A percentile compares a stretch with the other conserved stretches of the same genome.
Conservation (phyloP, 1,284 basidiomycete species). For the Apiotrichum porosum region DNA sequence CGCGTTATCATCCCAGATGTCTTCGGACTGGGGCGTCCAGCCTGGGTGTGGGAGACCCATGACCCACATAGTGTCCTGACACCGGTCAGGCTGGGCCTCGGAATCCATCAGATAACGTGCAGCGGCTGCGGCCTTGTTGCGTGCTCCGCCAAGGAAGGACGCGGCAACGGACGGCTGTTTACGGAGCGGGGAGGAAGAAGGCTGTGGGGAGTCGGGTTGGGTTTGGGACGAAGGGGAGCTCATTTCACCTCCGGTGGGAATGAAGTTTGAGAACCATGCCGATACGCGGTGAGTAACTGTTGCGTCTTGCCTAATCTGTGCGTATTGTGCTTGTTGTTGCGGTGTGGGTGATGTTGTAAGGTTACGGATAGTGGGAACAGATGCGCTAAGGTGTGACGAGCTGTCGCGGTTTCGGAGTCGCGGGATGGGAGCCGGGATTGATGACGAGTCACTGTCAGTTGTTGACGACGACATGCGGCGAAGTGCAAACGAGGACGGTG, state of each 20-base stretch:
- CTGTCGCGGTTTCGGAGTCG: slow-evolving; percentile 26
- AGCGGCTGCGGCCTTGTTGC: slow-evolving; percentile 46
- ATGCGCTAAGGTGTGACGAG: slow-evolving; percentile 26
- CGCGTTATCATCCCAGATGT: not conserved
- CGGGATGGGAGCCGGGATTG: slow-evolving; percentile 5
- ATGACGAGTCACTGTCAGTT: not conserved
- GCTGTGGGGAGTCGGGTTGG: not conserved
- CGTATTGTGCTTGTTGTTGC: not conserved
- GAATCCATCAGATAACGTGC: slow-evolving; percentile 77
- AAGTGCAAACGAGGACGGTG: slow-evolving; percentile 17
- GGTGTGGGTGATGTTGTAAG: not conserved
- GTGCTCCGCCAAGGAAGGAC: slow-evolving; percentile 41
- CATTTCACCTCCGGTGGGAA: slow-evolving; percentile 16
- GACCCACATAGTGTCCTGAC: slow-evolving; percentile 73
- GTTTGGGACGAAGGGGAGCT: slow-evolving; percentile 17
- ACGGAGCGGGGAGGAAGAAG: slow-evolving; percentile 33
- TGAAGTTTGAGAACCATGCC: slow-evolving; percentile 43
- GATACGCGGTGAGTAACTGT: slow-evolving; percentile 36
- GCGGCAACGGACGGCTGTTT: slow-evolving; percentile 38
- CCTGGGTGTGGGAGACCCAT: slow-evolving; percentile 68
- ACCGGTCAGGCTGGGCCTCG: slow-evolving; percentile 71
- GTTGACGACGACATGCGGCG: slow-evolving; percentile 24
- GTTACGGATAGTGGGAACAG: slow-evolving; percentile 16
- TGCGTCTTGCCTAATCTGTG: slow-evolving; percentile 3
- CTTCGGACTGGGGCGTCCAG: slow-evolving; percentile 29